phyloP scores from a whole-genome alignment of 306 rosid species.

The Dryas alaskensis region DNA sequence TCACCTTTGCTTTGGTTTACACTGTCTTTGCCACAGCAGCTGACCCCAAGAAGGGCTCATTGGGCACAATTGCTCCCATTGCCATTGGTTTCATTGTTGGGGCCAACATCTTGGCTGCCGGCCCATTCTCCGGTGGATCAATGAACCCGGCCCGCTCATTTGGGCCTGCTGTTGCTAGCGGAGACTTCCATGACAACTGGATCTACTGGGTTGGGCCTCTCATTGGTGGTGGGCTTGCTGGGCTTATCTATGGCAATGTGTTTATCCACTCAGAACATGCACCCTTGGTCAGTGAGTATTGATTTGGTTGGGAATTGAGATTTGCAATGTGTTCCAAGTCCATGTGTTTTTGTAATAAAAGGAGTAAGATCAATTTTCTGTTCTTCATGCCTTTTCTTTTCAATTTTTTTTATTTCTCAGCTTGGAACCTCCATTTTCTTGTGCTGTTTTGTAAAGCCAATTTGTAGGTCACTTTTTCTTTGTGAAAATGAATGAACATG shows the following conservation, averaged over 20 bases:
- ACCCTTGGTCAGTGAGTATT: conserved; percentile 45
- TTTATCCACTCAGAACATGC: conserved; percentile 55
- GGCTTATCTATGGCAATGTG: conserved; percentile 68
- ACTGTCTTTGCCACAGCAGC: conserved; percentile 93
- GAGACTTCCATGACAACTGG: conserved; percentile 75
- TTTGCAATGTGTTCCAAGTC: conserved; percentile 9
- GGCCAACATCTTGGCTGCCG: conserved; percentile 86
- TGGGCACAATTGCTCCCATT: conserved; percentile 84
- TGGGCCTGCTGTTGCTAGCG: conserved; percentile 86
- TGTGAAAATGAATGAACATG: conserved; percentile 20
- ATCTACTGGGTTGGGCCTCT: conserved; percentile 93
- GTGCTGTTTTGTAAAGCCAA: conserved; percentile 26
- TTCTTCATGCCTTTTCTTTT: conserved; percentile 12
- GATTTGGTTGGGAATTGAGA: neutral
- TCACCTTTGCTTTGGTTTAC: conserved; percentile 84
- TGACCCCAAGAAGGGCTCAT: conserved; percentile 77
- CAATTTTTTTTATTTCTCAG: conserved; percentile 4
- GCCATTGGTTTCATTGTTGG: conserved; percentile 92
- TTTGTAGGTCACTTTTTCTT: conserved; percentile 24
- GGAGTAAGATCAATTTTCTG: conserved; percentile 26
- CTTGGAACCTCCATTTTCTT: conserved; percentile 11
- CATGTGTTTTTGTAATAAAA: conserved; percentile 23
- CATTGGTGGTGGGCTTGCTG: conserved; percentile 82
- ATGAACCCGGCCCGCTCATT: conserved; percentile 94
- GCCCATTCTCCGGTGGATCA: conserved; percentile 90